These are phyloP conservation scores for Boletales sp. DNA, from an alignment of 768 basidiomycete species.

Conservation along the genomic window DNA sequence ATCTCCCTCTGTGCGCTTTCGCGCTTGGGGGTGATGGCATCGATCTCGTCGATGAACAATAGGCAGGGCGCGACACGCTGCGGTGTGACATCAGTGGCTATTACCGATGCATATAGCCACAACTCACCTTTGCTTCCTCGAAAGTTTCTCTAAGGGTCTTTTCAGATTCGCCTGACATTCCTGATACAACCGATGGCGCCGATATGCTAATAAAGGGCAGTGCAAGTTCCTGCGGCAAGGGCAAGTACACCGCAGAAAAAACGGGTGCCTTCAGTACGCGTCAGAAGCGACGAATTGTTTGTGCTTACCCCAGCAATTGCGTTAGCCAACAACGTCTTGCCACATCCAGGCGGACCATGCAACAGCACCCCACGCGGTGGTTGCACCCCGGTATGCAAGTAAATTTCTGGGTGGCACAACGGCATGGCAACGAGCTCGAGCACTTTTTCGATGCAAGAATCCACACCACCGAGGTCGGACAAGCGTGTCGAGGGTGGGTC, in stretches of 20 bases:
- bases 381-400: slow-evolving; percentile 88
- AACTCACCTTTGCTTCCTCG: slow-evolving; percentile 86
- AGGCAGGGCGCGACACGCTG: slow-evolving; percentile 90
- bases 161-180: slow-evolving; percentile 98
- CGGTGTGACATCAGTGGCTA: background rate
- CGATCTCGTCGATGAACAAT: slow-evolving; percentile 96
- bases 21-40: slow-evolving; percentile 95
- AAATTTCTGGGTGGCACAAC: slow-evolving; percentile 91
- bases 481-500: slow-evolving; percentile 72
- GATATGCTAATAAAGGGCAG: slow-evolving; percentile 93
- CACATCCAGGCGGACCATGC: slow-evolving; percentile 96
- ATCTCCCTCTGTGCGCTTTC: slow-evolving; percentile 98
- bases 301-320: slow-evolving; percentile 87
- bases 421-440: slow-evolving; percentile 97
- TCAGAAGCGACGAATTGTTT: too few relatives aligned
- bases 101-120: background rate
- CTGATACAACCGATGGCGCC: slow-evolving; percentile 93
- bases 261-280: too few relatives aligned
- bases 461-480: slow-evolving; percentile 85
- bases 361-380: slow-evolving; percentile 90
- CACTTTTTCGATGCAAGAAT: slow-evolving; percentile 84
- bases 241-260: background rate
- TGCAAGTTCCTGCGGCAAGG: slow-evolving; percentile 69
- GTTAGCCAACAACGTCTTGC: slow-evolving; percentile 91
- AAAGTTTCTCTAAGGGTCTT: slow-evolving; percentile 95